Base-by-base conservation (phyloP, 805 yeast genomes). In the Ogataea corticis region DNA sequence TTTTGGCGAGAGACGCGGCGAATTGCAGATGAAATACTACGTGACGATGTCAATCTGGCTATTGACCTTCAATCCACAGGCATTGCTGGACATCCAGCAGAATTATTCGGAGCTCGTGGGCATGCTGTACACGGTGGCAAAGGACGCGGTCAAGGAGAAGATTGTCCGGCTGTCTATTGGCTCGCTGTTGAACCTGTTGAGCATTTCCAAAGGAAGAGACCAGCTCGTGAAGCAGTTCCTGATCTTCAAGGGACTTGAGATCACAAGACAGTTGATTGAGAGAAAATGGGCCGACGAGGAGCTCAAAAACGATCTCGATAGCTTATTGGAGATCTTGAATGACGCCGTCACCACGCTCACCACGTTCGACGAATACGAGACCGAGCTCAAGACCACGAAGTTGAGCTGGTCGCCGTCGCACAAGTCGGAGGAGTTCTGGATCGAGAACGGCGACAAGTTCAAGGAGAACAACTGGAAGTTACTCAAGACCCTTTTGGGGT, bases 211-310 rank as follows among this genome's bases (percentile, higher is more conserved):
- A 38, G 71, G 63, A 54, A 72, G 69, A 71, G 63, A 74, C 67
- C 49, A 50, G 19, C 73, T 77, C 35, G 72, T 87, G 50, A 85
- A 91, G 56, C 78, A 85, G 42, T 73, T 89, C 35, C 63, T 86
- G 29, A 72, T 87, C 49, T 87, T 85, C 48, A 86, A 86, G 56
- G 94, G 95, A 2, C 73, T 87, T 48, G 77, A 83, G 42, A 76
- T 80, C 7, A 71, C 88, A 47, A 79, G 77, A 56, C 79, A 83
- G 46, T 76, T 94, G 57, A 78, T 82, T 54, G 92, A 87, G 49
- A 76, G 98, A 59, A 94, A 94, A 67, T 91, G 96, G 84, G 85
- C 96, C 5, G 99, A 94, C 65, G 94, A 88, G 51, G 99, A 94
- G 65, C 77, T 94, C 57, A 79, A 86, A 38, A 72, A 71, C 15